Percentiles rank a stretch among this genome's conserved stretches.
These are phyloP conservation scores for Beauveria caledonica DNA, from an alignment of 2,329 filamentous ascomycete genomes.

Conservation along the genomic window DNA sequence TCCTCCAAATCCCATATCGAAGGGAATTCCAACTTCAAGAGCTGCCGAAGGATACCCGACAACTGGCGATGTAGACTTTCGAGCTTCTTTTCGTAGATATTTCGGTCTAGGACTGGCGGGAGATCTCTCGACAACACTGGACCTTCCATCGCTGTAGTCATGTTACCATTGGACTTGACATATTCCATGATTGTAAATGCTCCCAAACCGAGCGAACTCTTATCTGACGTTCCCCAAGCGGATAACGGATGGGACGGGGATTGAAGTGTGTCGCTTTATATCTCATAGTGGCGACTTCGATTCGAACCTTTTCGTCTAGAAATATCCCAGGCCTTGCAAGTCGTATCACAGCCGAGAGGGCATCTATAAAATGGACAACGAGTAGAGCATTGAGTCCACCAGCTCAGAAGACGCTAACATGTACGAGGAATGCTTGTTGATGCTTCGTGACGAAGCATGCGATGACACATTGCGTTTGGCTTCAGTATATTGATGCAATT, in stretches of 20 bases:
- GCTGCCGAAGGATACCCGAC: background rate
- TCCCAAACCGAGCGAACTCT: constrained; percentile 12
- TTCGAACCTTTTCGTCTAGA: constrained; percentile 13
- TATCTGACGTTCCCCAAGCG: constrained; percentile 13
- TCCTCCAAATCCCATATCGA: background rate
- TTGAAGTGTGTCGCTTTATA: constrained; percentile 12
- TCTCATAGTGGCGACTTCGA: constrained; percentile 12
- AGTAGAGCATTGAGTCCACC: background rate
- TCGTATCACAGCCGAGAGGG: background rate
- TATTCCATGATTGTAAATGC: constrained; percentile 14
- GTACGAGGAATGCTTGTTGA: background rate
- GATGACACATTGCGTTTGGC: background rate
- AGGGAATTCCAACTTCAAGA: background rate
- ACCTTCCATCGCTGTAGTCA: constrained; percentile 10
- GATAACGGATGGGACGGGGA: constrained; percentile 12
- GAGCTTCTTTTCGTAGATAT: constrained; percentile 9
- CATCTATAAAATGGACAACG: background rate
- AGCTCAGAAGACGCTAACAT: background rate
- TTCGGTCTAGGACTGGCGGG: background rate
- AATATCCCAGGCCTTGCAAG: constrained; percentile 13
- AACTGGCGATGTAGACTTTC: constrained; percentile 10
- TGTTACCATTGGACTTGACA: constrained; percentile 1
- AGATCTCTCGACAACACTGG: background rate
- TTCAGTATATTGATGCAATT: background rate
- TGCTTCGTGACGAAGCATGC: constrained; percentile 1